Percentiles rank a stretch among this genome's conserved stretches.
Evolutionary conservation across 306 rosid genomes (phyloP).

Genomic region (Echinosophora koreensis): DNA sequence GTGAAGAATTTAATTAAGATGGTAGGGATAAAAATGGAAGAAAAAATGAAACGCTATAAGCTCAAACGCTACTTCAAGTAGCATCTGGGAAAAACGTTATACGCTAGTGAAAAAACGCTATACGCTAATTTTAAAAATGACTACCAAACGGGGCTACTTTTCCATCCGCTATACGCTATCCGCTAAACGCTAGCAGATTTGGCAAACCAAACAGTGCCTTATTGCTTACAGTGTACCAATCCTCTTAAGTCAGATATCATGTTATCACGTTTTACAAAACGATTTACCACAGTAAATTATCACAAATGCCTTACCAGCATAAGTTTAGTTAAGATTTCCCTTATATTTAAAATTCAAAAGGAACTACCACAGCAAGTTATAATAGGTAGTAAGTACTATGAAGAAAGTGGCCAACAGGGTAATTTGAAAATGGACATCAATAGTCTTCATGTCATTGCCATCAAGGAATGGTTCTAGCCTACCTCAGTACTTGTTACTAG

Average conservation of each 20-base stretch:
- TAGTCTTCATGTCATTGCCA: constrained; percentile 33
- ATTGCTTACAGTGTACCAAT: background rate
- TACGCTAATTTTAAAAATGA: no score
- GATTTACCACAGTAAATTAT: background rate
- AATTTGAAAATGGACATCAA: constrained; percentile 35
- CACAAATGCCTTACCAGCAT: background rate
- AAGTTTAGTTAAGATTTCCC: background rate
- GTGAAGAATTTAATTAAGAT: no score
- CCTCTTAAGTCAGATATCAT: background rate
- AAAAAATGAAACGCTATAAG: no score
- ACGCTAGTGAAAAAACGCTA: no score
- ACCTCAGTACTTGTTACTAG: constrained; percentile 42
- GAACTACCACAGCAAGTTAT: background rate
- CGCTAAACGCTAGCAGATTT: no score
- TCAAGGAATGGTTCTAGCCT: constrained; percentile 47
- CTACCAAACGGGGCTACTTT: no score
- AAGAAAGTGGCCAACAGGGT: constrained; percentile 3
- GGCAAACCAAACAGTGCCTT: no score
- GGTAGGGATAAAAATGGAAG: no score
- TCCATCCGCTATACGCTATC: no score
- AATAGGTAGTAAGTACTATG: background rate
- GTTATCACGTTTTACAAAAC: background rate
- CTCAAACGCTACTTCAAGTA: no score
- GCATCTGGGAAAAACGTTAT: no score
- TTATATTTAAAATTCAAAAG: background rate